phyloP scores from a whole-genome alignment of 1,284 basidiomycete species.

The Omphalotus olearius region DNA sequence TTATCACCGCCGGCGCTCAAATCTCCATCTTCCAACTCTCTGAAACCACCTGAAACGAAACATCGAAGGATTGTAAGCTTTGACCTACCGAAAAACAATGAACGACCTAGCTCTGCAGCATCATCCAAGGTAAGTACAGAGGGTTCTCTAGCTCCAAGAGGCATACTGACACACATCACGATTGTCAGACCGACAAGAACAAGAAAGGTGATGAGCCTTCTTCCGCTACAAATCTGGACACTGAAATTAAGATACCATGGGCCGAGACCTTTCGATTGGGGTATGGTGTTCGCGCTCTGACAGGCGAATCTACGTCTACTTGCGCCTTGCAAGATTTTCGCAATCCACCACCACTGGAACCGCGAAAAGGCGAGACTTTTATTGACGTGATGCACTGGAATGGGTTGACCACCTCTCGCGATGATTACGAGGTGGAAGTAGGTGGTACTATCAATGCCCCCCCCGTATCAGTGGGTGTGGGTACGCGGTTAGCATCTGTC shows the following conservation, averaged over 20 bases:
- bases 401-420: constrained; percentile 9
- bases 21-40: constrained; percentile 2
- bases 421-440: constrained; percentile 16
- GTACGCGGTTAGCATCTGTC: constrained; percentile 14
- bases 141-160: too few species aligned
- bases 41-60: constrained; percentile 6
- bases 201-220: too few species aligned
- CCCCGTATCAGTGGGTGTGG: constrained; percentile 13
- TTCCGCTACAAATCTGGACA: not conserved
- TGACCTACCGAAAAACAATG: not conserved
- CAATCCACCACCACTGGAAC: constrained; percentile 3
- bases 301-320: constrained; percentile 17
- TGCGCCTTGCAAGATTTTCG: constrained; percentile 14
- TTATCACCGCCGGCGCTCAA: not conserved
- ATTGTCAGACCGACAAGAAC: too few species aligned
- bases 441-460: constrained; percentile 16
- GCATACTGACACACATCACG: too few species aligned
- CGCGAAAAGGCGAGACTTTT: constrained; percentile 7
- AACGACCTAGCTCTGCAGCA: not conserved
- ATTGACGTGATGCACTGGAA: constrained; percentile 16
- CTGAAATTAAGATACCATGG: constrained; percentile 18
- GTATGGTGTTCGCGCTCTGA: constrained; percentile 19
- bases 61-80: constrained; percentile 7
- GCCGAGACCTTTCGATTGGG: constrained; percentile 15
- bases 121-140: too few species aligned